Conservation (phyloP, 1,284 basidiomycete species). For the Cryptococcus amylolentus region DNA sequence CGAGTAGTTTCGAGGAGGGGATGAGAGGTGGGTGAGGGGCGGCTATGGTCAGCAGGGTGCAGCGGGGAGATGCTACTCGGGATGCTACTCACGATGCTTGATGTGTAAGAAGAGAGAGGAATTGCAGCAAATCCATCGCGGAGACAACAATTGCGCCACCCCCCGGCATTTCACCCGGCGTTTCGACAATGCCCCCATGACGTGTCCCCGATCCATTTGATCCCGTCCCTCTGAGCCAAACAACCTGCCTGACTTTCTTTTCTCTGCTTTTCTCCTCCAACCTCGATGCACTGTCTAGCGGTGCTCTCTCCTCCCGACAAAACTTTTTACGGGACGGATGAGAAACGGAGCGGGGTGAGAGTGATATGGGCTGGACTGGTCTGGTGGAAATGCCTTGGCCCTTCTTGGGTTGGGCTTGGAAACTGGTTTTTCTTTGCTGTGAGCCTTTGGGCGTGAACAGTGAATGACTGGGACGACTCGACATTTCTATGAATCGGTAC, state of each 20-base stretch:
- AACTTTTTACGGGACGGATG: conserved; percentile 11
- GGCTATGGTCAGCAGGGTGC: background rate
- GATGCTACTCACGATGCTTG: conserved; percentile 17
- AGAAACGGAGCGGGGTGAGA: conserved; percentile 43
- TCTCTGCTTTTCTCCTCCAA: conserved; percentile 9
- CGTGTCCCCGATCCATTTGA: too few relatives aligned
- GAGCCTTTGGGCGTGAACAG: background rate
- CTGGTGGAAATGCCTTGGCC: background rate
- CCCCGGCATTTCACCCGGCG: too few relatives aligned
- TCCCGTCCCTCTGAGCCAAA: too few relatives aligned
- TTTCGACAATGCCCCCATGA: too few relatives aligned
- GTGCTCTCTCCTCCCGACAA: conserved; percentile 20
- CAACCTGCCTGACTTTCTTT: background rate
- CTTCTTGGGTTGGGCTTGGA: background rate
- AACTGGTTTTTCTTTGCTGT: background rate
- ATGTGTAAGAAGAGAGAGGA: conserved; percentile 10
- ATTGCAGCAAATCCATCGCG: too few relatives aligned
- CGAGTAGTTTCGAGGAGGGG: background rate
- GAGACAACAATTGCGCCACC: too few relatives aligned
- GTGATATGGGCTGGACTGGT: background rate
- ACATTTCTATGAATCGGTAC: background rate
- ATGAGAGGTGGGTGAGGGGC: background rate
- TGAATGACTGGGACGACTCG: background rate
- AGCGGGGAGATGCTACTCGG: background rate
- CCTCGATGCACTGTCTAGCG: conserved; percentile 28